A percentile compares a stretch with the other conserved stretches of the same genome.
Conservation (phyloP, 257 asterid genomes). For the Schizonepeta tenuifolia region DNA sequence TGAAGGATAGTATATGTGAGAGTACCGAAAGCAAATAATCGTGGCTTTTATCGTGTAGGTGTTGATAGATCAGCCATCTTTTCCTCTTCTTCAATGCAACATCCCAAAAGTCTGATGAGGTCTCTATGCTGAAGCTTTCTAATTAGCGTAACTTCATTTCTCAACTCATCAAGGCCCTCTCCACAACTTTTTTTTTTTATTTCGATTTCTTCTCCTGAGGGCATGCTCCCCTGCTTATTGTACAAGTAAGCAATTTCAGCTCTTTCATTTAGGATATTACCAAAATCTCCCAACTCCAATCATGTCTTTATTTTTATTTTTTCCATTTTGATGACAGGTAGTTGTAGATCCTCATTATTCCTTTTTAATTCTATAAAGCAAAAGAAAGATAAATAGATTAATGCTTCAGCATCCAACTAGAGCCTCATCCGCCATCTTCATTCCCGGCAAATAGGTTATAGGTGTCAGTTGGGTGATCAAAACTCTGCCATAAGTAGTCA, state of each 20-base stretch:
- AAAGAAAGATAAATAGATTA: not conserved
- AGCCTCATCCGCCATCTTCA: not conserved
- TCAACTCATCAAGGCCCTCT: not conserved
- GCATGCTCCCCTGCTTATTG: conserved; percentile 2
- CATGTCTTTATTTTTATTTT: too few species aligned
- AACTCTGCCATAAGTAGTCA: not conserved
- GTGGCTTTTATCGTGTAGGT: not conserved
- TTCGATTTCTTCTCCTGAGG: not conserved
- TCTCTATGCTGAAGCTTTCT: not conserved
- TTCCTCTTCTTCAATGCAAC: not conserved
- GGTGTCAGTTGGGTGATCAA: not conserved
- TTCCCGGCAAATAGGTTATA: not conserved
- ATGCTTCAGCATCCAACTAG: not conserved
- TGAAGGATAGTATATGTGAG: not conserved
- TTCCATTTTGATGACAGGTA: conserved; percentile 38
- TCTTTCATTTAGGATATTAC: too few species aligned
- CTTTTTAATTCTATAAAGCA: not conserved
- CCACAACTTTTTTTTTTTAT: not conserved
- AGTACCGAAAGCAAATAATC: not conserved
- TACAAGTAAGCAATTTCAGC: too few species aligned
- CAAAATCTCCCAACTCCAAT: conserved; percentile 41
- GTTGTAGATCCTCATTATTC: conserved; percentile 33
- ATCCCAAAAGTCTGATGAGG: not conserved
- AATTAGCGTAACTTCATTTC: not conserved
- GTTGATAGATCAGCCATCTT: not conserved